Percentiles rank a stretch among this genome's conserved stretches.
Evolutionary conservation across 2,329 filamentous ascomycete species (phyloP).

Genomic region (Diaporthe sp.): DNA sequence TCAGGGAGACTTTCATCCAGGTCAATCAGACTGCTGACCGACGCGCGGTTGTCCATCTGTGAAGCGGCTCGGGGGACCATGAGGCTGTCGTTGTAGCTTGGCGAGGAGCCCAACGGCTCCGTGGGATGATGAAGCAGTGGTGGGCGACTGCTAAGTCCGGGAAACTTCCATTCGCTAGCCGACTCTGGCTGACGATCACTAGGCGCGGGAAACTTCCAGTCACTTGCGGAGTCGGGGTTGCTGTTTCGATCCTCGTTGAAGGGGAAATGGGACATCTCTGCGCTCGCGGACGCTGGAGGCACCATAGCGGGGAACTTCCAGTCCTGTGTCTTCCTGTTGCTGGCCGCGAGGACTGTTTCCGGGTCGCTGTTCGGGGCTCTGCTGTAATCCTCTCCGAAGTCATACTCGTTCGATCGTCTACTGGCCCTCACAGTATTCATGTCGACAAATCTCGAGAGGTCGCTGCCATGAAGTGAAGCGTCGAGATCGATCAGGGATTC

Average conservation of each 20-base stretch:
- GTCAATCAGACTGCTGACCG: conserved; percentile 54
- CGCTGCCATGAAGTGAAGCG: conserved; percentile 68
- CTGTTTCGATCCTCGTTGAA: conserved; percentile 52
- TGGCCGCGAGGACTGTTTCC: conserved; percentile 60
- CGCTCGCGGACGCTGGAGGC: conserved; percentile 64
- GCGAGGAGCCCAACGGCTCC: conserved; percentile 55
- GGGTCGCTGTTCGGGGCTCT: conserved; percentile 71
- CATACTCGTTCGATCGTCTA: conserved; percentile 64
- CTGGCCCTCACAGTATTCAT: conserved; percentile 72
- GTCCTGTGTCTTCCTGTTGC: conserved; percentile 58
- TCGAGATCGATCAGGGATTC: conserved; percentile 77
- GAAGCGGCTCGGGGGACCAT: conserved; percentile 46
- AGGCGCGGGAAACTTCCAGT: conserved; percentile 22
- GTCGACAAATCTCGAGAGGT: conserved; percentile 71
- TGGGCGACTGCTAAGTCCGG: conserved; percentile 54
- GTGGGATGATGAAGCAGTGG: conserved; percentile 62
- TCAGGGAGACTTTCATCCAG: conserved; percentile 58
- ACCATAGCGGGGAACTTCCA: conserved; percentile 69
- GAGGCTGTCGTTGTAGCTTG: conserved; percentile 51
- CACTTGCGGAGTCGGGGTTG: conserved; percentile 27
- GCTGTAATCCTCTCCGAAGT: conserved; percentile 62
- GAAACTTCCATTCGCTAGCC: conserved; percentile 39
- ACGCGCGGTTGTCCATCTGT: conserved; percentile 51
- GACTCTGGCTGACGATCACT: background rate
- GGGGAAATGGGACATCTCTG: conserved; percentile 62